Evolutionary conservation across 208 protist genomes (phyloP).

Genomic region (Acanthamoeba sp.): DNA sequence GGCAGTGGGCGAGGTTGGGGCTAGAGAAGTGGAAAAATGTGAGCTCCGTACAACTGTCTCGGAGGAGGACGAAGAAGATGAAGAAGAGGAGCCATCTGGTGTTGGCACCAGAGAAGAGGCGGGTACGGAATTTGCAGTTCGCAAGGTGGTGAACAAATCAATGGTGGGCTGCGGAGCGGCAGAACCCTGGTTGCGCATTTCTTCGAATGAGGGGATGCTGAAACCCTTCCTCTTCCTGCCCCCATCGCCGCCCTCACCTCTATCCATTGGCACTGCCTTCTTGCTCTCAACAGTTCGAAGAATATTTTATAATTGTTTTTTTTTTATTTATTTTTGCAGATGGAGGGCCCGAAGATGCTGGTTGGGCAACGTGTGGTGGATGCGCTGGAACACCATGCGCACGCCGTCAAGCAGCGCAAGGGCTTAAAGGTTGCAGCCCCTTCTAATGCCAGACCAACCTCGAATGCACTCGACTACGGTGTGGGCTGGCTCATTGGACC

Average conservation of each 20-base stretch:
- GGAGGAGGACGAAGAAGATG: neutral
- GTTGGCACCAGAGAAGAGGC: neutral
- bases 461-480: neutral
- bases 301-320: no score
- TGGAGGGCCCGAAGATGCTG: no score
- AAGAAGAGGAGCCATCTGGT: neutral
- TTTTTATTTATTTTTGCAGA: no score
- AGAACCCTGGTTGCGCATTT: neutral
- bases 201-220: neutral
- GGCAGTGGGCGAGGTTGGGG: neutral
- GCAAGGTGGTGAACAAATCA: neutral
- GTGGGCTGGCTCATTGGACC: conserved; percentile 20
- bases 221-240: neutral
- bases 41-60: neutral
- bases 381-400: no score
- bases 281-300: no score
- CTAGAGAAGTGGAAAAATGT: neutral
- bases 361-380: no score
- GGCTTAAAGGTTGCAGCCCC: no score
- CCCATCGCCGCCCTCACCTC: no score
- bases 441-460: no score
- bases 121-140: neutral
- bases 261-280: no score
- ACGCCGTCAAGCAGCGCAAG: no score
- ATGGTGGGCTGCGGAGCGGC: neutral